Conservation (phyloP, 2,329 filamentous ascomycete genomes). For the Stachybotrys chartarum region DNA sequence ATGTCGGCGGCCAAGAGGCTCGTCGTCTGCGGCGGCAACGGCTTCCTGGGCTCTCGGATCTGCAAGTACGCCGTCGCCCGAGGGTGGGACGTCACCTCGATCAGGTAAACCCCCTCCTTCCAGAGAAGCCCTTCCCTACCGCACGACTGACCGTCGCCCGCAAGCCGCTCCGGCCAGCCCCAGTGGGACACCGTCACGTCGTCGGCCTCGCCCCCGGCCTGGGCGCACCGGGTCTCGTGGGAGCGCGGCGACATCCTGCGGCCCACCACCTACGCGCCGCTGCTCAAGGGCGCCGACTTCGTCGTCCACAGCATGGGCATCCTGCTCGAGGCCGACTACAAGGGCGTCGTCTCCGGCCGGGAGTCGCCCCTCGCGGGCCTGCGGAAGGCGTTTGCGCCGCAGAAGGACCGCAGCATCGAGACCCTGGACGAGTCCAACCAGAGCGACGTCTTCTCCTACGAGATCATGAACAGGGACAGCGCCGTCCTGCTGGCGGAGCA, state of each 20-base stretch:
- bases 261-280: conserved; percentile 68
- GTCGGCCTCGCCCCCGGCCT: conserved; percentile 62
- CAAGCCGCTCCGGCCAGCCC: conserved; percentile 82
- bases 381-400: conserved; percentile 66
- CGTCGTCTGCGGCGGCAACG: conserved; percentile 88
- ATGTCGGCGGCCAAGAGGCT: conserved; percentile 65
- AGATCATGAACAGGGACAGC: conserved; percentile 91
- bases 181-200: conserved; percentile 76
- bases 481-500: conserved; percentile 79
- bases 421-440: conserved; percentile 58
- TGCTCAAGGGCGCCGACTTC: conserved; percentile 70
- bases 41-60: conserved; percentile 82
- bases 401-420: conserved; percentile 55
- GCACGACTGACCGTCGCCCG: conserved; percentile 8
- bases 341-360: conserved; percentile 75
- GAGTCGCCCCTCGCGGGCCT: conserved; percentile 78
- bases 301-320: conserved; percentile 97
- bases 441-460: conserved; percentile 81
- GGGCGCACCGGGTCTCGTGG: conserved; percentile 81
- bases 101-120: conserved; percentile 55
- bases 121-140: not conserved
- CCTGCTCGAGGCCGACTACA: conserved; percentile 95
- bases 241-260: conserved; percentile 81
- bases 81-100: conserved; percentile 87
- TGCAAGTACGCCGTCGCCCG: conserved; percentile 81